Evolutionary conservation across 768 basidiomycete species (phyloP), one percentile per base, ranked within the genome.

Genomic region (Panaeolus papilionaceus): DNA sequence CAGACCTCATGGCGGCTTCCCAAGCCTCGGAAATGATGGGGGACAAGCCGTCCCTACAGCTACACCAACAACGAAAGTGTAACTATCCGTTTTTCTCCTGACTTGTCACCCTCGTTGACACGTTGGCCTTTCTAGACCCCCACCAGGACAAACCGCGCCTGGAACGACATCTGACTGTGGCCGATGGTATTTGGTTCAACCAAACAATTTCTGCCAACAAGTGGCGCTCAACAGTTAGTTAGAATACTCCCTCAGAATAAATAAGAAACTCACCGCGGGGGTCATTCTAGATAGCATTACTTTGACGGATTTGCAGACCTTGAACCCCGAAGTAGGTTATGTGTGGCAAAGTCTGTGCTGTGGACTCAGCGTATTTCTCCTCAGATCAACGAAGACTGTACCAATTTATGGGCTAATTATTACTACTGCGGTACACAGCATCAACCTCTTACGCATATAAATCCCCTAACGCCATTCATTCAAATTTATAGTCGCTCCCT

Each of bases 151-250:
- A 47, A 47, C 45, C 18, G 45, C 45, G 7, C 45, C 45, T 47
- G 75, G 75, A 11, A 71, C 75, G 2, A 74, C 74, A 23, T 67
- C 66, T 20, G 67, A 67, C 14, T 76, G 75, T 63, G 72, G 74
- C 12, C 68, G 71, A 33, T 76, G 66, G 39, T 73, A 72, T 40
- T 67, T 70, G 23, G 70, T 73, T 18, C 70, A 72, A 63, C 51
- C 61, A 14, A 70, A 70, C 37, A 70, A 74, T 63, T 45, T 74
- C 45, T 74, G 73, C 58, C 68, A 67, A 39, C 67, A 66, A 18
- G 51, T 71, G 20, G 61, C 39, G 28, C 65, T 72, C 4, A 64
- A 44, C 37, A 67, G 73, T 65, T 40, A 64, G 45, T 20, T n/a
- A 3, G 16, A 47, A n/a, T 40, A 16, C 45, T 4, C 7, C 8